Evolutionary conservation across 768 basidiomycete species (phyloP).

Genomic region (Boletus reticuloceps): DNA sequence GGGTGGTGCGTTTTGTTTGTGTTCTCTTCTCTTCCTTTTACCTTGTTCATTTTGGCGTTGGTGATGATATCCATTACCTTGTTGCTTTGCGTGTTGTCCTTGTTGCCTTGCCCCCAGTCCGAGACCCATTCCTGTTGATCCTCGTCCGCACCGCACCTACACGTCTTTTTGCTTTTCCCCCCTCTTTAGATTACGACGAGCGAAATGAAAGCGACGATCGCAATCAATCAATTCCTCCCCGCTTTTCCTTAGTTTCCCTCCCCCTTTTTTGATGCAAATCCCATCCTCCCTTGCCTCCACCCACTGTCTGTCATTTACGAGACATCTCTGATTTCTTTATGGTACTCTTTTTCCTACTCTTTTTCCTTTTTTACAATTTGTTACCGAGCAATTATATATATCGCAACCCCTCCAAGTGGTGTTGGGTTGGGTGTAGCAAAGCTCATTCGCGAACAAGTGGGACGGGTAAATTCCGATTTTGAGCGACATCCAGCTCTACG

Average conservation of each 20-base stretch:
- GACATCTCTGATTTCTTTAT: slow-evolving; percentile 13
- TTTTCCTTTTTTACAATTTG: neutral
- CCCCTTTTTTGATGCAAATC: neutral
- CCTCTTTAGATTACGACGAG: neutral
- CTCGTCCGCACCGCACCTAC: neutral
- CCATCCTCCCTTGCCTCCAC: neutral
- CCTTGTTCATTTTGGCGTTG: neutral
- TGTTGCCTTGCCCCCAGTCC: neutral
- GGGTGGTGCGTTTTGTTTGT: neutral
- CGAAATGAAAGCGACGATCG: slow-evolving; percentile 6
- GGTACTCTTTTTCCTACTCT: neutral
- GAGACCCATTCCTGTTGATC: neutral
- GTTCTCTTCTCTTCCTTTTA: neutral
- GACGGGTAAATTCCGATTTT: too few species aligned
- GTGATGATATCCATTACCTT: slow-evolving; percentile 14
- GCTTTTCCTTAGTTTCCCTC: too few species aligned
- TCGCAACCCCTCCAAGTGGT: neutral
- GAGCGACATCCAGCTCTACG: too few species aligned
- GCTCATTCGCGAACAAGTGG: too few species aligned
- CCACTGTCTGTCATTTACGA: slow-evolving; percentile 18
- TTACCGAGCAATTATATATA: slow-evolving; percentile 4
- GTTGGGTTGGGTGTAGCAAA: too few species aligned
- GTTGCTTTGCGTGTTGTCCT: neutral
- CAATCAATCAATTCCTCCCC: neutral
- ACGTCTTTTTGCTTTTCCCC: neutral